Evolutionary conservation across 2,329 filamentous ascomycete species (phyloP).

Genomic region (Emericellopsis atlantica): DNA sequence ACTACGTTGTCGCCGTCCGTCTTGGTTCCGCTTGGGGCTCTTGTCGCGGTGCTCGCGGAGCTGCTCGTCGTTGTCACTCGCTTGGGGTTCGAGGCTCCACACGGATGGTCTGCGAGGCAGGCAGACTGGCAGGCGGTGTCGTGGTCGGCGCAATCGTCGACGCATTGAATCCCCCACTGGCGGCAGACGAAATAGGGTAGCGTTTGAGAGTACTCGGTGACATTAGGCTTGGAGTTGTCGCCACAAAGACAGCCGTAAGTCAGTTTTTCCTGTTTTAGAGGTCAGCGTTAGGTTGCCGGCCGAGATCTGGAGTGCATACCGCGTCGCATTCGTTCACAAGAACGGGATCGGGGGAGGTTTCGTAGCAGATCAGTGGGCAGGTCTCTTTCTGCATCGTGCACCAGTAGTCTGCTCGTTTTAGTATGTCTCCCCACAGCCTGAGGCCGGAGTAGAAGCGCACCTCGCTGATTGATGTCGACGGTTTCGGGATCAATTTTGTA

Average conservation of each 20-base stretch:
- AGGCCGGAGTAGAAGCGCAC: slow-evolving; percentile 24
- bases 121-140: slow-evolving; percentile 53
- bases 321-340: slow-evolving; percentile 55
- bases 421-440: slow-evolving; percentile 8
- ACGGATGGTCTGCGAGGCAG: slow-evolving; percentile 53
- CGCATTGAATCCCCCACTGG: slow-evolving; percentile 59
- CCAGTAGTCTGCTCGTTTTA: slow-evolving; percentile 41
- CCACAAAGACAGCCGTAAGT: slow-evolving; percentile 63
- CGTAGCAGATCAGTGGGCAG: slow-evolving; percentile 63
- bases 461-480: slow-evolving; percentile 38
- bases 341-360: slow-evolving; percentile 37
- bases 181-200: slow-evolving; percentile 68
- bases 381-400: slow-evolving; percentile 48
- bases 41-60: slow-evolving; percentile 19
- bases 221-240: slow-evolving; percentile 53
- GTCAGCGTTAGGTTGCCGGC: background rate
- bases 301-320: slow-evolving; percentile 25
- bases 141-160: slow-evolving; percentile 46
- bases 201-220: slow-evolving; percentile 66
- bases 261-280: slow-evolving; percentile 34
- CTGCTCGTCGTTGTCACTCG: slow-evolving; percentile 42
- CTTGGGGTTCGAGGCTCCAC: slow-evolving; percentile 55
- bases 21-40: slow-evolving; percentile 19
- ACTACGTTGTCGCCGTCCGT: slow-evolving; percentile 19
- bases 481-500: slow-evolving; percentile 49